These are phyloP conservation scores for Bassia scoparia DNA, from an alignment of 148 eudicot species.

Conservation along the genomic window DNA sequence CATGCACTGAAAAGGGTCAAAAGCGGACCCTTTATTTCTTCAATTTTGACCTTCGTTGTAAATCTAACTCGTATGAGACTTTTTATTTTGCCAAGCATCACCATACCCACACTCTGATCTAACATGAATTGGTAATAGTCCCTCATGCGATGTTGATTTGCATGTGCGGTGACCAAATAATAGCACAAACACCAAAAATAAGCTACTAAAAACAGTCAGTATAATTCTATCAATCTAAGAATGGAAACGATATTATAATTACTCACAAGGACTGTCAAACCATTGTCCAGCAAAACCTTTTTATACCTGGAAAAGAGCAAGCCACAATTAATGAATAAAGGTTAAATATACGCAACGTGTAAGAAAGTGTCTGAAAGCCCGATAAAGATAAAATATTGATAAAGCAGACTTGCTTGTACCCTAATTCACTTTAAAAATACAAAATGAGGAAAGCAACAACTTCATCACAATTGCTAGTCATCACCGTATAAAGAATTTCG, in stretches of 20 bases:
- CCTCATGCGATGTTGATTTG: not conserved
- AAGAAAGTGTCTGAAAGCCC: not conserved
- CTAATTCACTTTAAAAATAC: not conserved
- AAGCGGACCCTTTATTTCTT: too few relatives aligned
- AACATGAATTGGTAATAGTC: not conserved
- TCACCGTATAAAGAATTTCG: not conserved
- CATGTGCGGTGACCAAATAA: not conserved
- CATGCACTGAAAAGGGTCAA: too few relatives aligned
- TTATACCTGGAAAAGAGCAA: slow-evolving; percentile 52
- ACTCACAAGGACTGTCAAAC: slow-evolving; percentile 58
- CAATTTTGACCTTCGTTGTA: too few relatives aligned
- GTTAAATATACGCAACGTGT: not conserved
- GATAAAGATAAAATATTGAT: not conserved
- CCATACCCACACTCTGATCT: not conserved
- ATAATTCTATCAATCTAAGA: not conserved
- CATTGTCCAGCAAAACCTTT: slow-evolving; percentile 88
- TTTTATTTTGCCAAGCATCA: not conserved
- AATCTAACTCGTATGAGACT: too few relatives aligned
- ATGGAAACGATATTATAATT: not conserved
- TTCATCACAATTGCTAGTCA: slow-evolving; percentile 5
- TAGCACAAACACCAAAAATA: not conserved
- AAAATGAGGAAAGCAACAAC: not conserved
- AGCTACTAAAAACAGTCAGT: not conserved
- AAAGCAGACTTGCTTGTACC: too few relatives aligned
- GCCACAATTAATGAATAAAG: not conserved